A percentile compares a stretch with the other conserved stretches of the same genome.
These are phyloP conservation scores for Debaryomycetaceae sp. DNA, from an alignment of 1,139 yeast genomes.

Conservation along the genomic window DNA sequence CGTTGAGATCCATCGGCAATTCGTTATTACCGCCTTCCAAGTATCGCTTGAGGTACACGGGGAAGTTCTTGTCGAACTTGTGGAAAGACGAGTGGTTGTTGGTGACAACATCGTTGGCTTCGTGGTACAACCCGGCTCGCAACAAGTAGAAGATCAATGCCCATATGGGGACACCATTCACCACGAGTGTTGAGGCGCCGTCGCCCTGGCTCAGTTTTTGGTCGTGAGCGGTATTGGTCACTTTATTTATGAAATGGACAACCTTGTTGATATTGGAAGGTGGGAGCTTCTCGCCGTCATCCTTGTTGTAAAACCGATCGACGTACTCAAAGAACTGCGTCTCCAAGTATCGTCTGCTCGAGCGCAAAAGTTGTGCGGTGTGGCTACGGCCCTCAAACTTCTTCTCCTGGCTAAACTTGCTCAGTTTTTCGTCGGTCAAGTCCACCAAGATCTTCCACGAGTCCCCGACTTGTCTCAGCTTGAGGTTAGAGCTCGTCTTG, in stretches of 20 bases:
- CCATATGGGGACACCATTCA: conserved; percentile 90
- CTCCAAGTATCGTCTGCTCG: conserved; percentile 63
- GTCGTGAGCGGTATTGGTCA: conserved; percentile 33
- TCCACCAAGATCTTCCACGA: conserved; percentile 56
- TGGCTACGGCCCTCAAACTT: conserved; percentile 21
- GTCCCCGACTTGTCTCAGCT: conserved; percentile 60
- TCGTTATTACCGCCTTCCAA: conserved; percentile 39
- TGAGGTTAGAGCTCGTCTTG: conserved; percentile 47
- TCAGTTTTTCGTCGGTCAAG: conserved; percentile 33
- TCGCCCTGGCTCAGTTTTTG: conserved; percentile 14
- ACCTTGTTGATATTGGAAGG: conserved; percentile 72
- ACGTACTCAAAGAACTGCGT: conserved; percentile 72
- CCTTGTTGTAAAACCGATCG: conserved; percentile 65
- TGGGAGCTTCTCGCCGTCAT: conserved; percentile 49
- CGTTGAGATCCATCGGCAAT: conserved; percentile 64
- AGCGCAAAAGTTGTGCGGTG: conserved; percentile 38
- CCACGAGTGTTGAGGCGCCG: conserved; percentile 27
- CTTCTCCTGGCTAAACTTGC: conserved; percentile 41
- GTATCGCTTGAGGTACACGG: conserved; percentile 71
- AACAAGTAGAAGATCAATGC: conserved; percentile 79
- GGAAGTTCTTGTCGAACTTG: conserved; percentile 82
- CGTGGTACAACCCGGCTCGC: conserved; percentile 77
- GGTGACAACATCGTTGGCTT: conserved; percentile 52
- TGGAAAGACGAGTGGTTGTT: conserved; percentile 53
- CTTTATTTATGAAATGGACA: conserved; percentile 57